Conservation (phyloP, 306 rosid genomes). For the Erythrophleum fordii region DNA sequence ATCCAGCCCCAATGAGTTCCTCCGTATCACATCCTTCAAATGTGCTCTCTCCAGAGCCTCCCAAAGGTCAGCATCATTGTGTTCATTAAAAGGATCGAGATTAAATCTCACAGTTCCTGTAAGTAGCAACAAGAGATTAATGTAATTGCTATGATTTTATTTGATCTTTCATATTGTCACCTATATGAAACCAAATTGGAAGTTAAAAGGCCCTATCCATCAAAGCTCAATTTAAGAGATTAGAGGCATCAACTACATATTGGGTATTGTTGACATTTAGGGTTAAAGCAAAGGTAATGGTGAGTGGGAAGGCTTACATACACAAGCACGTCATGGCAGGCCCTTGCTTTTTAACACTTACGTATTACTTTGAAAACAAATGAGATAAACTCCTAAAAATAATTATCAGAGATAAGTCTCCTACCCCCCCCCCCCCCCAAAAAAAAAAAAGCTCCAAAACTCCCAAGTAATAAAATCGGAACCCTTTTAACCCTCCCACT, state of each 20-base stretch:
- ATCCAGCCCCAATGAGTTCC: slow-evolving; percentile 82
- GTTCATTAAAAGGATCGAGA: slow-evolving; percentile 87
- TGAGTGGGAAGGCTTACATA: not conserved
- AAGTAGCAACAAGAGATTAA: slow-evolving; percentile 27
- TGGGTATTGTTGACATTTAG: not conserved
- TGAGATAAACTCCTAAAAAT: not conserved
- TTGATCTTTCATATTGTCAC: slow-evolving; percentile 27
- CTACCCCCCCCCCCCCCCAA: too few relatives aligned
- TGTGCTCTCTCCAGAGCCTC: slow-evolving; percentile 92
- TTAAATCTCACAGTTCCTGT: slow-evolving; percentile 88
- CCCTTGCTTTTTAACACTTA: too few relatives aligned
- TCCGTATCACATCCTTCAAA: slow-evolving; percentile 79
- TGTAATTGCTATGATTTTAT: slow-evolving; percentile 9
- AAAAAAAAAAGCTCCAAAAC: not conserved
- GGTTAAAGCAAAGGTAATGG: not conserved
- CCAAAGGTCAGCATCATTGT: slow-evolving; percentile 94
- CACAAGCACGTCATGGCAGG: not conserved
- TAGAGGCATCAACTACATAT: not conserved
- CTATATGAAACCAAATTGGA: slow-evolving; percentile 22
- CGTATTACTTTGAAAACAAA: not conserved
- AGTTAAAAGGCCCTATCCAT: not conserved
- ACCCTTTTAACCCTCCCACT: not conserved
- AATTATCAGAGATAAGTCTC: not conserved
- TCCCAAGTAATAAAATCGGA: not conserved
- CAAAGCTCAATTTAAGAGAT: slow-evolving; percentile 21